phyloP scores from a whole-genome alignment of 495 filamentous ascomycete species.

The Talaromyces liani region DNA sequence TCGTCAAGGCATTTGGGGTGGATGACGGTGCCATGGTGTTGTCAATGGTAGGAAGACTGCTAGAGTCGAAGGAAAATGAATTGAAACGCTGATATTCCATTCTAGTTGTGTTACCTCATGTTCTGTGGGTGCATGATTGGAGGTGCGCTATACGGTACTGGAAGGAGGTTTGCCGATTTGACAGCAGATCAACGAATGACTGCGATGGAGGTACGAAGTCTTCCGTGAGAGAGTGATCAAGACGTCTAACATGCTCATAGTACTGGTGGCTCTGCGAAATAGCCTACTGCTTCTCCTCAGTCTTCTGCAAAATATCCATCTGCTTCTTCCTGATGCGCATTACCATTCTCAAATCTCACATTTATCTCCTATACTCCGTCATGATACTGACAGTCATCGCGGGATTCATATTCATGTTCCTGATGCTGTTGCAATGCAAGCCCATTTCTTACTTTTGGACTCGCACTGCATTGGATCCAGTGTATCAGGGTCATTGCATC shows the following conservation, averaged over 20 bases:
- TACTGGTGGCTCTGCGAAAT: constrained; percentile 40
- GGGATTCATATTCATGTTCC: constrained; percentile 31
- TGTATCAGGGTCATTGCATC: constrained; percentile 29
- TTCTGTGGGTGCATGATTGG: constrained; percentile 35
- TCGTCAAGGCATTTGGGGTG: constrained; percentile 37
- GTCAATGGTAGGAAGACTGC: constrained; percentile 20
- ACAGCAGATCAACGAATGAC: constrained; percentile 20
- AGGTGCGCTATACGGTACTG: constrained; percentile 30
- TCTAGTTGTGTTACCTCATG: constrained; percentile 23
- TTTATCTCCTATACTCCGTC: constrained; percentile 29
- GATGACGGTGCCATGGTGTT: constrained; percentile 36
- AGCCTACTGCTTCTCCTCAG: constrained; percentile 34
- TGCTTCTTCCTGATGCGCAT: constrained; percentile 42
- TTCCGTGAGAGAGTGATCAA: neutral
- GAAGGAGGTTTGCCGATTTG: constrained; percentile 20
- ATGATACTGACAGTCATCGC: constrained; percentile 27
- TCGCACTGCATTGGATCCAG: constrained; percentile 18
- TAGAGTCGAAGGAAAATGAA: neutral
- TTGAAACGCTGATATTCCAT: neutral
- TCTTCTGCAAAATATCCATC: constrained; percentile 35
- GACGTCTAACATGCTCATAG: constrained; percentile 6
- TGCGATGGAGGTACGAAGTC: constrained; percentile 28
- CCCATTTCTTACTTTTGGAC: constrained; percentile 38
- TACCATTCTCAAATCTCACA: constrained; percentile 26
- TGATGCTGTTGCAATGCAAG: constrained; percentile 37